Conservation (phyloP, 2,329 filamentous ascomycete species). For the Simplicillium sp. region DNA sequence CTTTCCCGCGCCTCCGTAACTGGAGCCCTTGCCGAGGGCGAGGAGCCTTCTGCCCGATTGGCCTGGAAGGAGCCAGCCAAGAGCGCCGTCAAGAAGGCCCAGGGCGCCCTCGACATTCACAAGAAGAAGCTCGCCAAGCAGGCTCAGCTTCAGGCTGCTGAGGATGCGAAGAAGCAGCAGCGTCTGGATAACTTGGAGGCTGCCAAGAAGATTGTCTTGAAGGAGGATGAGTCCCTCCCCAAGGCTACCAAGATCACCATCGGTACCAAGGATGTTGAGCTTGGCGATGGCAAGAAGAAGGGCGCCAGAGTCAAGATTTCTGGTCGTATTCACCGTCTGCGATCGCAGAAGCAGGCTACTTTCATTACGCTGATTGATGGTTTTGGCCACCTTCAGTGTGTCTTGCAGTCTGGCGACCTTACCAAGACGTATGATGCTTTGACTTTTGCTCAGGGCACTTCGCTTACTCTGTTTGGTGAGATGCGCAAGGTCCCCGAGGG, state of each 20-base stretch:
- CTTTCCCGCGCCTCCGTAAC: conserved; percentile 59
- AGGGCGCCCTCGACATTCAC: conserved; percentile 62
- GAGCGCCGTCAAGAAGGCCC: conserved; percentile 77
- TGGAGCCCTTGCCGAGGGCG: conserved; percentile 48
- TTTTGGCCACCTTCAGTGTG: conserved; percentile 69
- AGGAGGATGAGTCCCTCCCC: conserved; percentile 63
- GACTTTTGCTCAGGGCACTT: conserved; percentile 79
- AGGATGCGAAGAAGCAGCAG: conserved; percentile 64
- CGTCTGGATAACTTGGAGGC: conserved; percentile 59
- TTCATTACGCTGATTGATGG: conserved; percentile 84
- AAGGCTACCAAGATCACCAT: conserved; percentile 68
- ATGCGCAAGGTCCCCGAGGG: conserved; percentile 72
- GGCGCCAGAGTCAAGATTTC: conserved; percentile 71
- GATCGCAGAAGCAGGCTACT: conserved; percentile 73
- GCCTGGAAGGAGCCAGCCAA: conserved; percentile 78
- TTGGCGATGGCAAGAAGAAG: conserved; percentile 47
- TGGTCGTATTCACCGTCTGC: conserved; percentile 72
- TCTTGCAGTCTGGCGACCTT: conserved; percentile 66
- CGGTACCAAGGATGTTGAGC: conserved; percentile 55
- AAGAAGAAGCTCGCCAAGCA: conserved; percentile 81
- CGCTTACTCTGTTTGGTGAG: conserved; percentile 74
- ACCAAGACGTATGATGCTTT: conserved; percentile 88
- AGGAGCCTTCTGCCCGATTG: conserved; percentile 53
- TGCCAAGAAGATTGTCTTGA: conserved; percentile 63
- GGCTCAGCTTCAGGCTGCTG: conserved; percentile 59